phyloP scores from a whole-genome alignment of 768 basidiomycete species.

The Boletus tomentosulus region DNA sequence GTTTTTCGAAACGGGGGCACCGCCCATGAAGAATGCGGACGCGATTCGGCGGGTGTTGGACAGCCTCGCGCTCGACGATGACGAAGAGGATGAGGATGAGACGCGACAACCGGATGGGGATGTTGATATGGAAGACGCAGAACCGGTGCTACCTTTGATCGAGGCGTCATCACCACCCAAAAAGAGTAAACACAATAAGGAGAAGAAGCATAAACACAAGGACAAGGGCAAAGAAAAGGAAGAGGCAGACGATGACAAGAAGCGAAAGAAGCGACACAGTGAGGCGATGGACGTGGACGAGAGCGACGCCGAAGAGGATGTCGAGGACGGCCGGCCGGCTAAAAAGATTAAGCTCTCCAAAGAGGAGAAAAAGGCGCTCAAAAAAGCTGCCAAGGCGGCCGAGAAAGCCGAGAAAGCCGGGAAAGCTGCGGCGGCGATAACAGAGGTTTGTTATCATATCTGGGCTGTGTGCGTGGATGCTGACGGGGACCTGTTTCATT shows the following conservation, averaged over 20 bases:
- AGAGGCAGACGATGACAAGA: slow-evolving; percentile 35
- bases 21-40: slow-evolving; percentile 88
- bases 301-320: slow-evolving; percentile 41
- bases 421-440: slow-evolving; percentile 11
- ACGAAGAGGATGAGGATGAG: slow-evolving; percentile 39
- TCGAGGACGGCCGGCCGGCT: slow-evolving; percentile 33
- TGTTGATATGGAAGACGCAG: slow-evolving; percentile 43
- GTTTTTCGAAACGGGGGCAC: slow-evolving; percentile 90
- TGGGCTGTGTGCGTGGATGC: neutral
- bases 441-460: slow-evolving; percentile 30
- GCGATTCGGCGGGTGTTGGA: slow-evolving; percentile 87
- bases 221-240: slow-evolving; percentile 2
- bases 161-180: slow-evolving; percentile 55
- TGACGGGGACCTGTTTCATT: neutral
- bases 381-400: slow-evolving; percentile 69
- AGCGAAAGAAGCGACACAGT: slow-evolving; percentile 57
- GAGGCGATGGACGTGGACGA: slow-evolving; percentile 68
- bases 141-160: slow-evolving; percentile 53
- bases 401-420: slow-evolving; percentile 48
- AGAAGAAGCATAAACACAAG: slow-evolving; percentile 31
- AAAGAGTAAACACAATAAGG: slow-evolving; percentile 45
- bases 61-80: slow-evolving; percentile 66
- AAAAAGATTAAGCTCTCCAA: slow-evolving; percentile 79
- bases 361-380: slow-evolving; percentile 83
- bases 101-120: slow-evolving; percentile 17